A percentile compares a stretch with the other conserved stretches of the same genome.
Evolutionary conservation across 805 yeast genomes (phyloP).

Genomic region (Phaffomyces opuntiae): DNA sequence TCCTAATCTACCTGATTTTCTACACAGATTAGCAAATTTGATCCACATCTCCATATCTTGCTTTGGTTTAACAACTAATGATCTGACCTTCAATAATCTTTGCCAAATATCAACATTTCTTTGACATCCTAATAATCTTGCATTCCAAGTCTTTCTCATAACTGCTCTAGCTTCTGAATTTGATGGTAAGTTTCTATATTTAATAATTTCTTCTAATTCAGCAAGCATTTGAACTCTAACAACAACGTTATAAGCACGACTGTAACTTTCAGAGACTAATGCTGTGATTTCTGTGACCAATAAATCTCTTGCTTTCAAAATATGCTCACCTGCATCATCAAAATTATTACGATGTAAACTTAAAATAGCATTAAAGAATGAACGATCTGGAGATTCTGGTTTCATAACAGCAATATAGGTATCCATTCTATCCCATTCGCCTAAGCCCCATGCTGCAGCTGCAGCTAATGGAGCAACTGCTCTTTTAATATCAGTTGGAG

Average conservation of each 20-base stretch:
- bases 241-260: conserved; percentile 93
- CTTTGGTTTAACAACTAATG: conserved; percentile 88
- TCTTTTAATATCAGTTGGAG: conserved; percentile 67
- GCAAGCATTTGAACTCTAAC: conserved; percentile 97
- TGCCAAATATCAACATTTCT: conserved; percentile 99
- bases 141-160: conserved; percentile 91
- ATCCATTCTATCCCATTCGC: conserved; percentile 96
- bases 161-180: conserved; percentile 71
- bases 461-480: conserved; percentile 96
- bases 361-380: conserved; percentile 89
- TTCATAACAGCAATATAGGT: conserved; percentile 86
- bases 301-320: conserved; percentile 78
- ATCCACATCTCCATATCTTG: conserved; percentile 98
- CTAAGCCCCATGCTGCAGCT: conserved; percentile 98
- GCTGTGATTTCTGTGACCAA: conserved; percentile 92
- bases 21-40: conserved; percentile 90
- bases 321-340: conserved; percentile 71
- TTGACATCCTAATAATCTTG: conserved; percentile 87
- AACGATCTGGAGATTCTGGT: conserved; percentile 86
- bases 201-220: conserved; percentile 90
- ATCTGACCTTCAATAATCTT: conserved; percentile 85
- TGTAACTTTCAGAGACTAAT: conserved; percentile 89
- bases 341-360: conserved; percentile 82
- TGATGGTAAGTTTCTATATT: conserved; percentile 78
- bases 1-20: conserved; percentile 89